A percentile compares a stretch with the other conserved stretches of the same genome.
These are phyloP conservation scores for Aphanomyces astaci DNA, from an alignment of 352 stramenopile genomes.

Conservation along the genomic window DNA sequence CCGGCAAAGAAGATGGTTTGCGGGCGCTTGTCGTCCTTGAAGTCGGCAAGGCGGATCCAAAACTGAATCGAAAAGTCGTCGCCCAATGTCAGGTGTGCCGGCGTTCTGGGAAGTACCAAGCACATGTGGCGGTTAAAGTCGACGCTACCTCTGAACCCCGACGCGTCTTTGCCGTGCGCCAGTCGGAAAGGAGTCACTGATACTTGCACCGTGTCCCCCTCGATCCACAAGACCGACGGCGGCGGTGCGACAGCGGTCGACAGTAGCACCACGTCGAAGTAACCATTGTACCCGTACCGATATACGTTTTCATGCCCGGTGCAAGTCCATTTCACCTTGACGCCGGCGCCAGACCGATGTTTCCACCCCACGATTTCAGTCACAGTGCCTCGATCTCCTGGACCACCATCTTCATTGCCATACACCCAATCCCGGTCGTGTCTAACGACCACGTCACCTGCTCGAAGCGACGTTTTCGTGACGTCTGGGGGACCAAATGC, in stretches of 20 bases:
- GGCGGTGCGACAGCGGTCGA: not conserved
- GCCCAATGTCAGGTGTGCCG: slow-evolving; percentile 19
- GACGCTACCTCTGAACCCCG: slow-evolving; percentile 35
- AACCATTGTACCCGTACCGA: slow-evolving; percentile 51
- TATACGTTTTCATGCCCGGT: slow-evolving; percentile 40
- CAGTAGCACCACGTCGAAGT: slow-evolving; percentile 41
- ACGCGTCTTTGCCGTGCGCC: slow-evolving; percentile 2
- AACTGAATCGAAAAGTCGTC: slow-evolving; percentile 49
- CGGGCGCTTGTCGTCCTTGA: slow-evolving; percentile 3
- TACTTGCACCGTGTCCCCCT: slow-evolving; percentile 9
- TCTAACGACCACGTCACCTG: slow-evolving; percentile 47
- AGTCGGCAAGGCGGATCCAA: slow-evolving; percentile 35
- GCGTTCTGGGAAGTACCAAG: not conserved
- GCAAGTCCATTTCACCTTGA: slow-evolving; percentile 46
- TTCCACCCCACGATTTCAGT: slow-evolving; percentile 50
- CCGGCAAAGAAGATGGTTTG: slow-evolving; percentile 4
- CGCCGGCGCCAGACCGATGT: slow-evolving; percentile 36
- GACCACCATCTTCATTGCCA: slow-evolving; percentile 60
- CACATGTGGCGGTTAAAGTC: slow-evolving; percentile 2
- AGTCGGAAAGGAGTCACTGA: not conserved
- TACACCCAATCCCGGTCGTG: slow-evolving; percentile 58
- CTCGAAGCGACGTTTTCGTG: not conserved
- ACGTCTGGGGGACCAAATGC: not conserved
- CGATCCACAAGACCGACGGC: slow-evolving; percentile 3
- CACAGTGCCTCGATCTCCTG: slow-evolving; percentile 43